Evolutionary conservation across 768 basidiomycete species (phyloP).

Genomic region (Daedaleopsis nitida): DNA sequence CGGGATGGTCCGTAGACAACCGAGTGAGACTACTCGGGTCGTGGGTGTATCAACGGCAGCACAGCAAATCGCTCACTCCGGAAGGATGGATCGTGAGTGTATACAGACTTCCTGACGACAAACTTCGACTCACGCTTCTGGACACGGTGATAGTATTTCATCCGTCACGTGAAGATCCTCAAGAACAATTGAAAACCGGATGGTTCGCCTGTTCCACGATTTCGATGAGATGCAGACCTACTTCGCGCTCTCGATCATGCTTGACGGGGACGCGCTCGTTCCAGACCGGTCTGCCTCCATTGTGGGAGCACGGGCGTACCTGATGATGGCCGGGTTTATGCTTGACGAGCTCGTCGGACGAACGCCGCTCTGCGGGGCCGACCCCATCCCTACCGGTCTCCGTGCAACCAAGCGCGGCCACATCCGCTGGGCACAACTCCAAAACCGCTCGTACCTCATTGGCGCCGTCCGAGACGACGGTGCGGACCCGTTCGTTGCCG

Average conservation of each 20-base stretch:
- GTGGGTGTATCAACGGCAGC: background rate
- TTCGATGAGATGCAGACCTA: constrained; percentile 2
- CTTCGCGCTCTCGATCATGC: background rate
- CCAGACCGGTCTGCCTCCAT: background rate
- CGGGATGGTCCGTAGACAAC: background rate
- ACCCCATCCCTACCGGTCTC: background rate
- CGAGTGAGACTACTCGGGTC: constrained; percentile 1
- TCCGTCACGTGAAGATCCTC: background rate
- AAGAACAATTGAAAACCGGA: constrained; percentile 1
- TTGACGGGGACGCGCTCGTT: background rate
- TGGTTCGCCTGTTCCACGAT: constrained; percentile 1
- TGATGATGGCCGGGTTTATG: background rate
- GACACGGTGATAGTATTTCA: background rate
- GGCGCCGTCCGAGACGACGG: constrained; percentile 1
- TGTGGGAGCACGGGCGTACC: background rate
- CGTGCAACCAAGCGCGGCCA: background rate
- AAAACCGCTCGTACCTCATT: background rate
- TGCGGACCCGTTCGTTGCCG: background rate
- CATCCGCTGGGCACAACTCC: background rate
- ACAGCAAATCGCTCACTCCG: background rate
- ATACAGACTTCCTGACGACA: too few species aligned
- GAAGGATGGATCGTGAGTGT: constrained; percentile 5
- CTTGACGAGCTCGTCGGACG: background rate
- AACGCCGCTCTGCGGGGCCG: background rate
- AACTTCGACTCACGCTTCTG: too few species aligned